Evolutionary conservation across 345 rosid species (phyloP).

Genomic region (Linum usitatissimum): DNA sequence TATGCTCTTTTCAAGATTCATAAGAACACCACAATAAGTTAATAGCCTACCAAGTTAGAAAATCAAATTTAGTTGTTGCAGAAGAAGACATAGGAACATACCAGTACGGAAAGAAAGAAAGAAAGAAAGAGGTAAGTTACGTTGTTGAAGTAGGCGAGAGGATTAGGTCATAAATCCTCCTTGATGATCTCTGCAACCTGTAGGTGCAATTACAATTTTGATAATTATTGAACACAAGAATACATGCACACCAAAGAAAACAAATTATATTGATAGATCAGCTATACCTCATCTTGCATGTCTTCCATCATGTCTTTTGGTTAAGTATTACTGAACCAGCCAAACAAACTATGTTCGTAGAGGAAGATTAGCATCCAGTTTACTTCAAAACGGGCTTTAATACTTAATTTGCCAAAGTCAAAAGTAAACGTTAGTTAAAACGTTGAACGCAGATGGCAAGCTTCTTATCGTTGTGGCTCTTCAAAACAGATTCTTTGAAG

Average conservation of each 20-base stretch:
- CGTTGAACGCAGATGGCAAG: background rate
- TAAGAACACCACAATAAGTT: too few relatives aligned
- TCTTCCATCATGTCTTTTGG: conserved; percentile 2
- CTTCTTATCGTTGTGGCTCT: background rate
- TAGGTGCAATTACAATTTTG: background rate
- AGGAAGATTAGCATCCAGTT: background rate
- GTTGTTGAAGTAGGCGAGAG: conserved; percentile 16
- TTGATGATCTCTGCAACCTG: conserved; percentile 20
- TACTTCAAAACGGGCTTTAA: background rate
- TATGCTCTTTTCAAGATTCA: too few relatives aligned
- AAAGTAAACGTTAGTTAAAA: background rate
- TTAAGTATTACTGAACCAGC: conserved; percentile 14
- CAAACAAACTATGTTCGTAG: conserved; percentile 14
- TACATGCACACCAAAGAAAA: background rate
- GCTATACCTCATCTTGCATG: conserved; percentile 17
- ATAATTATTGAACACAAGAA: background rate
- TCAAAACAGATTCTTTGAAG: background rate
- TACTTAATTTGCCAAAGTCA: background rate
- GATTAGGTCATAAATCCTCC: conserved; percentile 24
- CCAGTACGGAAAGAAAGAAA: too few relatives aligned
- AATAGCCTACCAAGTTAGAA: too few relatives aligned
- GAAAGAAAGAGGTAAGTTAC: conserved; percentile 6
- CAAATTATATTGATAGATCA: conserved; percentile 2
- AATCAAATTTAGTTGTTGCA: too few relatives aligned
- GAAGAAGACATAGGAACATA: too few relatives aligned